A percentile compares a stretch with the other conserved stretches of the same genome.
phyloP scores from a whole-genome alignment of 768 basidiomycete species.

The Clitopilus passeckerianus region DNA sequence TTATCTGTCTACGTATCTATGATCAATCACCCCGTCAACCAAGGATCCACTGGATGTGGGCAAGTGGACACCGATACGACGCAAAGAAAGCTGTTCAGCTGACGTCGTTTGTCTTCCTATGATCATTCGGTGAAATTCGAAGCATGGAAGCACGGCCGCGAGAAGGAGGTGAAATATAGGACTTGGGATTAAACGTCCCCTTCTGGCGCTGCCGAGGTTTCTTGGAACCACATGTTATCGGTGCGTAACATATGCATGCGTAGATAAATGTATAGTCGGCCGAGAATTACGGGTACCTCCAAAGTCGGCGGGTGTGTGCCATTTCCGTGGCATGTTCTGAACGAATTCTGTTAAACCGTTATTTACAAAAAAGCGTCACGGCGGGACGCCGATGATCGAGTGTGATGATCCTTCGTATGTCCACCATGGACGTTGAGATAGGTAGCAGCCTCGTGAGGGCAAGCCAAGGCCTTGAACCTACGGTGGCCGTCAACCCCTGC shows the following conservation, averaged over 20 bases:
- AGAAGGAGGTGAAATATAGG: too few relatives aligned
- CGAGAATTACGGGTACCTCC: not conserved
- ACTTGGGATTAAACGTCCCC: too few relatives aligned
- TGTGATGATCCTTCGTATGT: too few relatives aligned
- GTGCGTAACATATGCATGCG: not conserved
- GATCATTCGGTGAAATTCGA: not conserved
- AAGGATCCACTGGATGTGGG: not conserved
- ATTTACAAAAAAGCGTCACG: too few relatives aligned
- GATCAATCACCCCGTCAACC: not conserved
- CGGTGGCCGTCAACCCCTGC: too few relatives aligned
- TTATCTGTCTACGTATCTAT: not conserved
- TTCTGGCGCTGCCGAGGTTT: not conserved
- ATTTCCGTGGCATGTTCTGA: too few relatives aligned
- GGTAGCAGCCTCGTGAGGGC: too few relatives aligned
- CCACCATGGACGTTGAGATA: too few relatives aligned
- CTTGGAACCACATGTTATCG: not conserved
- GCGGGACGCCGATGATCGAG: too few relatives aligned
- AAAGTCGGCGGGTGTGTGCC: too few relatives aligned
- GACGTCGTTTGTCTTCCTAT: not conserved
- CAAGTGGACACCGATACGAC: not conserved
- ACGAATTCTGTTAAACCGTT: too few relatives aligned
- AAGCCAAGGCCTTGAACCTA: too few relatives aligned
- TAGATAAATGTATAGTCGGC: not conserved
- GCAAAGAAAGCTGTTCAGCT: not conserved
- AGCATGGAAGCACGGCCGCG: not conserved